Conservation (phyloP, 2,329 filamentous ascomycete genomes). For the Aspergillus tamarii region DNA sequence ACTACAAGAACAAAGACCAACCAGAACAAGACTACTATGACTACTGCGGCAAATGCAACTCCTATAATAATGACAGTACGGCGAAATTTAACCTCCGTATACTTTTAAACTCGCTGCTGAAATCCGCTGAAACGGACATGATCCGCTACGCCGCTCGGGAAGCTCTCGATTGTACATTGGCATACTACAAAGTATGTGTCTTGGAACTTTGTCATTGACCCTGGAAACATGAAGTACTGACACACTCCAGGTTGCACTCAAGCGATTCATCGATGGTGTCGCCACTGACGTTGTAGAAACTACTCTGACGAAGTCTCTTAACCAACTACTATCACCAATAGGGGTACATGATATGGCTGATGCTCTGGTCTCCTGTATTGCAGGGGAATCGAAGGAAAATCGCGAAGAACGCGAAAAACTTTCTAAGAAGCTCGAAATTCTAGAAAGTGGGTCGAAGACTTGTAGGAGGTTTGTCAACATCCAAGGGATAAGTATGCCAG, state of each 20-base stretch:
- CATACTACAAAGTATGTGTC: conserved; percentile 49
- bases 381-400: conserved; percentile 27
- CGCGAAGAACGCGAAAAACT: conserved; percentile 23
- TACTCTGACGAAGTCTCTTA: conserved; percentile 33
- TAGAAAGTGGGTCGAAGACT: conserved; percentile 49
- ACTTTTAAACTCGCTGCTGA: conserved; percentile 23
- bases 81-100: conserved; percentile 9
- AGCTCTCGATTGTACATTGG: conserved; percentile 46
- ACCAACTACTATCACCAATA: conserved; percentile 31
- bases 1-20: background rate
- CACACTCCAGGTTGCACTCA: conserved; percentile 41
- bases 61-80: too few relatives aligned
- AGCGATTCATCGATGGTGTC: conserved; percentile 46
- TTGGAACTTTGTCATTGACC: background rate
- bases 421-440: conserved; percentile 29
- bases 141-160: conserved; percentile 41
- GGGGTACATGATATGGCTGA: conserved; percentile 22
- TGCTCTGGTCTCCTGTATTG: conserved; percentile 24
- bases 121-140: conserved; percentile 39
- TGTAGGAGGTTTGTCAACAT: conserved; percentile 41
- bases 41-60: too few relatives aligned
- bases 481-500: background rate
- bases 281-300: conserved; percentile 42
- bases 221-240: background rate
- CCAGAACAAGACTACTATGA: background rate